phyloP scores from a whole-genome alignment of 1,284 basidiomycete genomes.

The Nidula niveotomentosa region DNA sequence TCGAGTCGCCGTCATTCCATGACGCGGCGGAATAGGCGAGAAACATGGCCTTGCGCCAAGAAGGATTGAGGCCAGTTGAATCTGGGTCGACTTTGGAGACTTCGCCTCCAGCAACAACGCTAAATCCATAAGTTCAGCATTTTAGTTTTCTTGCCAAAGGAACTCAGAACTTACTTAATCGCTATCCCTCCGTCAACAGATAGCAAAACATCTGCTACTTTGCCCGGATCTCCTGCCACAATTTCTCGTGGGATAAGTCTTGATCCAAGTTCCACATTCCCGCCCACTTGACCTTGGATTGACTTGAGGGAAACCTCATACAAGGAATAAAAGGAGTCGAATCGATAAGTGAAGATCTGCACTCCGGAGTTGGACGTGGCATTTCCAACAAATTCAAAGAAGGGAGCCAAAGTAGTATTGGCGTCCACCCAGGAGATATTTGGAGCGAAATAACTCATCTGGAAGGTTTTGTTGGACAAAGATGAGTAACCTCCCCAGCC shows the following conservation, averaged over 20 bases:
- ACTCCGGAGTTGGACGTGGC: conserved; percentile 10
- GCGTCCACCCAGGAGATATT: conserved; percentile 30
- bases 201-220: conserved; percentile 23
- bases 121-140: conserved; percentile 9
- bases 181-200: conserved; percentile 11
- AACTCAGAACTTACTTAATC: conserved; percentile 10
- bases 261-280: conserved; percentile 27
- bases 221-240: conserved; percentile 20
- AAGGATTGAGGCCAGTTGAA: conserved; percentile 39
- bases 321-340: conserved; percentile 25
- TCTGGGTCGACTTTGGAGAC: conserved; percentile 31
- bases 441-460: conserved; percentile 23
- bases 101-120: conserved; percentile 35
- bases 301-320: conserved; percentile 14
- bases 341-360: conserved; percentile 12
- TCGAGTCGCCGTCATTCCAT: conserved; percentile 31
- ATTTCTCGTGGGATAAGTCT: conserved; percentile 34
- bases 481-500: conserved; percentile 25
- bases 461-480: conserved; percentile 10
- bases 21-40: conserved; percentile 16
- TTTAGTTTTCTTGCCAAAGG: neutral
- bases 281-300: conserved; percentile 15
- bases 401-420: conserved; percentile 26
- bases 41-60: conserved; percentile 37
- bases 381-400: conserved; percentile 24